These are phyloP conservation scores for Cardamine resedifolia DNA, from an alignment of 345 rosid species.

Conservation along the genomic window DNA sequence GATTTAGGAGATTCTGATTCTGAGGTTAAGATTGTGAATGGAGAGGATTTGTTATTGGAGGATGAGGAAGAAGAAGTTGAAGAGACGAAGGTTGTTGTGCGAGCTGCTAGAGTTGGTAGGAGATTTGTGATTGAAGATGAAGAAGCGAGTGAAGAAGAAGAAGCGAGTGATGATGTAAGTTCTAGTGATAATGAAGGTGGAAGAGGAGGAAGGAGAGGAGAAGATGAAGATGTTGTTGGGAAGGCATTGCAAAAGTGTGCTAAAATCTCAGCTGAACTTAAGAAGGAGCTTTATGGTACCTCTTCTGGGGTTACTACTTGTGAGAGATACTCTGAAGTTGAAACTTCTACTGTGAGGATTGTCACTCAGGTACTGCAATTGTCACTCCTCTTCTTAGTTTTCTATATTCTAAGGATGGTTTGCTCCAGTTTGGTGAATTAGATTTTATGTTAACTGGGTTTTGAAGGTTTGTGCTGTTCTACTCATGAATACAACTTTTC, in stretches of 20 bases:
- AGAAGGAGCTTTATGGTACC: constrained; percentile 77
- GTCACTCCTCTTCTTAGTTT: neutral
- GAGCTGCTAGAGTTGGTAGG: constrained; percentile 52
- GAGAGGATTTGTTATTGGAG: constrained; percentile 38
- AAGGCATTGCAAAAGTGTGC: constrained; percentile 87
- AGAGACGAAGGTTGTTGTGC: constrained; percentile 34
- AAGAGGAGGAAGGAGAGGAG: constrained; percentile 27
- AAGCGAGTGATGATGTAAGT: constrained; percentile 42
- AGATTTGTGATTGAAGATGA: constrained; percentile 80
- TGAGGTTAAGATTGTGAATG: constrained; percentile 35
- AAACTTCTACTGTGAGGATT: constrained; percentile 73
- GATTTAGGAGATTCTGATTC: constrained; percentile 36
- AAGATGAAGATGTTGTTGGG: constrained; percentile 77
- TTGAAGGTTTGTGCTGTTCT: constrained; percentile 2
- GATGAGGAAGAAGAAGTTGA: constrained; percentile 37
- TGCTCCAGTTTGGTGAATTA: neutral
- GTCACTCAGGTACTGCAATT: constrained; percentile 69
- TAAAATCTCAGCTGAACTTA: constrained; percentile 72
- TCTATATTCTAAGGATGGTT: neutral
- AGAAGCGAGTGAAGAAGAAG: constrained; percentile 50
- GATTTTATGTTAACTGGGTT: neutral
- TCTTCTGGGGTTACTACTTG: constrained; percentile 50
- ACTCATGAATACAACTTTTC: neutral
- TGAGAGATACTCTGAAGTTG: constrained; percentile 82
- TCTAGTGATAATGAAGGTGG: constrained; percentile 52